These are phyloP conservation scores for Mycosphaerella sp. DNA, from an alignment of 2,329 filamentous ascomycete species.

Conservation along the genomic window DNA sequence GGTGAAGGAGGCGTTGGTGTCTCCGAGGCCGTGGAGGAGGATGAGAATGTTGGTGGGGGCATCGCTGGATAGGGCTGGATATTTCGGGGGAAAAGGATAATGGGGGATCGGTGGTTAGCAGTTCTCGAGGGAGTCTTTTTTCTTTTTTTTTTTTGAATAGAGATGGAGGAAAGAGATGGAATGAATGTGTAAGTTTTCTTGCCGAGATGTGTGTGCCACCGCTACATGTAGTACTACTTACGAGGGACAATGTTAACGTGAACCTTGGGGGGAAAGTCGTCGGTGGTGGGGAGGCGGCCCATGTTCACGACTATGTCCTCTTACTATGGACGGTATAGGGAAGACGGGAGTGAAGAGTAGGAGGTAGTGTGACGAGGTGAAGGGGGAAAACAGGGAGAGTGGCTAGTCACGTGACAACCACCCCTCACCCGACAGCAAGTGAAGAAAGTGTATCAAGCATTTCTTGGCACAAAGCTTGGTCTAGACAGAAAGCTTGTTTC, in stretches of 20 bases:
- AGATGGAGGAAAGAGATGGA: background rate
- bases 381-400: background rate
- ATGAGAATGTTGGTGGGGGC: conserved; percentile 68
- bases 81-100: no score
- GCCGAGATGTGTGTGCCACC: background rate
- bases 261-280: conserved; percentile 39
- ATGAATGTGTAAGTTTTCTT: background rate
- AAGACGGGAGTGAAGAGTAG: no score
- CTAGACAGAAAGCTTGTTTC: no score
- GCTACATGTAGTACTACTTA: conserved; percentile 30
- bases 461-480: no score
- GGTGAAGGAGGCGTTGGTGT: conserved; percentile 63
- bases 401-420: no score
- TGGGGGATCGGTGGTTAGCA: conserved; percentile 2
- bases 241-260: conserved; percentile 41
- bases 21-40: conserved; percentile 78
- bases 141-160: background rate
- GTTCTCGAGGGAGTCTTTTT: background rate
- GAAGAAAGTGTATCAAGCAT: no score
- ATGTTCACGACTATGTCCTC: conserved; percentile 13
- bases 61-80: conserved; percentile 42
- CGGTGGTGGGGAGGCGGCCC: conserved; percentile 38
- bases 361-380: background rate
- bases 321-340: no score
- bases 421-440: no score